These are phyloP conservation scores for Penicillium manginii DNA, from an alignment of 495 filamentous ascomycete genomes.

Conservation along the genomic window DNA sequence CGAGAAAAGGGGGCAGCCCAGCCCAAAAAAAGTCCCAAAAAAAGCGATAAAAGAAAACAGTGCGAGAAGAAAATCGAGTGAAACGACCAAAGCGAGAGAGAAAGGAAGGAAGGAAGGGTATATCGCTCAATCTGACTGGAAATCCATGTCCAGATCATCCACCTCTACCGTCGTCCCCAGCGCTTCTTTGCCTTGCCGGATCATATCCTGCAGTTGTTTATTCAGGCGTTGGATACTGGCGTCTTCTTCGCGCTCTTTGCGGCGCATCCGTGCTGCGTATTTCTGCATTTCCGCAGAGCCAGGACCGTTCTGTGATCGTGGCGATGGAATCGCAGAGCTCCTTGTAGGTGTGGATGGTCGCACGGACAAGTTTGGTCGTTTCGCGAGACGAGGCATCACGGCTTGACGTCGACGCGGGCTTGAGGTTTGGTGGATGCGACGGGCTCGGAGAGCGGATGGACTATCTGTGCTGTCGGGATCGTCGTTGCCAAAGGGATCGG, in stretches of 20 bases:
- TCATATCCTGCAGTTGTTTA: constrained; percentile 78
- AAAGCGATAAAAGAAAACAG: background rate
- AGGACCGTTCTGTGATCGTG: constrained; percentile 46
- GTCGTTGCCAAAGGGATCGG: constrained; percentile 23
- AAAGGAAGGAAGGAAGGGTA: constrained; percentile 13
- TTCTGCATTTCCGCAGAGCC: constrained; percentile 65
- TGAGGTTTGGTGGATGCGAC: constrained; percentile 28
- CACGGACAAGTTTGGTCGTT: constrained; percentile 33
- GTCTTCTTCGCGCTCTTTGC: constrained; percentile 78
- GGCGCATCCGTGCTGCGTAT: constrained; percentile 65
- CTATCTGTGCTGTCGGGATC: constrained; percentile 14
- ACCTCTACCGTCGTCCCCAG: constrained; percentile 80
- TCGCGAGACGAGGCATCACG: constrained; percentile 28
- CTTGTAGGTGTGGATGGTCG: constrained; percentile 46
- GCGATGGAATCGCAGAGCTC: constrained; percentile 32
- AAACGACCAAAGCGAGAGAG: constrained; percentile 8
- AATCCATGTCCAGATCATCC: constrained; percentile 57
- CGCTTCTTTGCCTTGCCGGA: constrained; percentile 84
- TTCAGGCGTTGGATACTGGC: constrained; percentile 77
- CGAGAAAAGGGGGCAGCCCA: constrained; percentile 5
- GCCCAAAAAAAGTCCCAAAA: constrained; percentile 2
- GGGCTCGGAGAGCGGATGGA: constrained; percentile 23
- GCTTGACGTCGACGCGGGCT: constrained; percentile 34
- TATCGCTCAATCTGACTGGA: constrained; percentile 1
- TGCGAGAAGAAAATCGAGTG: background rate